Conservation (phyloP, 495 filamentous ascomycete genomes). For the Penicillium antarcticum region DNA sequence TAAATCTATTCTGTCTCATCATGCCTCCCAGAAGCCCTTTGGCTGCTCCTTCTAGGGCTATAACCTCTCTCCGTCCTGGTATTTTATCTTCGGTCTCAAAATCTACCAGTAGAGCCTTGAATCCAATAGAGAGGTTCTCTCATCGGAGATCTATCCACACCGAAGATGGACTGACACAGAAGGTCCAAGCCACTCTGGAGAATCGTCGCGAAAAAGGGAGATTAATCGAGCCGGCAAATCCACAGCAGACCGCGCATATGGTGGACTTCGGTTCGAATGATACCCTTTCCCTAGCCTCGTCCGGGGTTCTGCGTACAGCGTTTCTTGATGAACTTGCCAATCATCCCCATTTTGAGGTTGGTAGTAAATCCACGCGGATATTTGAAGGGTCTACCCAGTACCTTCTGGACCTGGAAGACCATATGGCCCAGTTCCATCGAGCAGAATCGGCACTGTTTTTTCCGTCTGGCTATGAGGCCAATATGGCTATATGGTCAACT, state of each 20-base stretch:
- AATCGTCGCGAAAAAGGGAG: neutral
- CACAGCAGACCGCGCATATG: neutral
- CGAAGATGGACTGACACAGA: neutral
- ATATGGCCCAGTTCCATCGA: conserved; percentile 56
- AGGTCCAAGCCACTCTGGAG: neutral
- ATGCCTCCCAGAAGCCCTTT: too few species aligned
- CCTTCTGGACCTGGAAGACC: conserved; percentile 50
- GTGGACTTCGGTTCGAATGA: conserved; percentile 23
- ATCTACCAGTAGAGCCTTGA: too few species aligned
- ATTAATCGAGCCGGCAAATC: neutral
- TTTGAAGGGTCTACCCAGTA: conserved; percentile 26
- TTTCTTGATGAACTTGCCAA: conserved; percentile 13
- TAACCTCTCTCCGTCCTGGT: too few species aligned
- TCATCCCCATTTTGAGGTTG: conserved; percentile 12
- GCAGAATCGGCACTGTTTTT: conserved; percentile 57
- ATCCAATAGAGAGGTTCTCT: too few species aligned
- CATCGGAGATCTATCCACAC: too few species aligned
- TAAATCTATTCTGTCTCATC: too few species aligned
- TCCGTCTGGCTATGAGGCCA: conserved; percentile 67
- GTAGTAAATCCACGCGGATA: conserved; percentile 5
- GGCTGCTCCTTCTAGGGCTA: too few species aligned
- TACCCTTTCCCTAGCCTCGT: conserved; percentile 13
- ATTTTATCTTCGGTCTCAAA: too few species aligned
- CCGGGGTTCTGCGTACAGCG: conserved; percentile 5
- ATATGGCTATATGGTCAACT: conserved; percentile 57